phyloP scores from a whole-genome alignment of 768 basidiomycete species.

The Trametes punicea region DNA sequence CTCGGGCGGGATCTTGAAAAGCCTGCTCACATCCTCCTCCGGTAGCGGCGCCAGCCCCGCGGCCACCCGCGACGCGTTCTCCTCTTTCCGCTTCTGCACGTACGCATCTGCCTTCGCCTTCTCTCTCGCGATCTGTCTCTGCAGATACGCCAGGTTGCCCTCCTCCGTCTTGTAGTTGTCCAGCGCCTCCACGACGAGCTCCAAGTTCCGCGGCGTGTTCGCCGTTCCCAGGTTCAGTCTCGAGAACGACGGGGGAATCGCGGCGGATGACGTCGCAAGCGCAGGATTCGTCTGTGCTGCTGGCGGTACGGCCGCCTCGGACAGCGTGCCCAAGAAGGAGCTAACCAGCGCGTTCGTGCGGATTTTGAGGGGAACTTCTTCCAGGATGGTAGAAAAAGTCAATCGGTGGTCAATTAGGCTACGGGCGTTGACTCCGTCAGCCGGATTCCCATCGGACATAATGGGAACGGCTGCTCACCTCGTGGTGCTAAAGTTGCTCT shows the following conservation, averaged over 20 bases:
- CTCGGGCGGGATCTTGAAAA: conserved; percentile 87
- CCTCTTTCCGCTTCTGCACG: conserved; percentile 83
- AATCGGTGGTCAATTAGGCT: conserved; percentile 79
- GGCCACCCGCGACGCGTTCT: conserved; percentile 72
- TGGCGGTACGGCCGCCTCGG: conserved; percentile 42
- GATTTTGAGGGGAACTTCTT: conserved; percentile 82
- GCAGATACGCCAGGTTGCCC: conserved; percentile 85
- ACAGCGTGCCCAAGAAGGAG: conserved; percentile 70
- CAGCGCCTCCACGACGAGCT: conserved; percentile 81
- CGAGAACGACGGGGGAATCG: conserved; percentile 60
- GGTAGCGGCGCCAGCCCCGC: conserved; percentile 86
- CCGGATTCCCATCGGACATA: conserved; percentile 1
- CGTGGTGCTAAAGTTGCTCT: conserved; percentile 77
- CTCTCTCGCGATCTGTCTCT: conserved; percentile 86
- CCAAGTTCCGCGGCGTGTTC: conserved; percentile 71
- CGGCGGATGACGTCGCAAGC: conserved; percentile 37
- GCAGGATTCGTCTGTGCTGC: conserved; percentile 32
- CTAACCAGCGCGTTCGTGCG: conserved; percentile 77
- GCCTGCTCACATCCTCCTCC: conserved; percentile 76
- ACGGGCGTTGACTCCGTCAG: conserved; percentile 4
- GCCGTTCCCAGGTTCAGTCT: conserved; percentile 67
- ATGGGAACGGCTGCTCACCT: conserved; percentile 51
- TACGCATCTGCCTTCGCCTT: conserved; percentile 74
- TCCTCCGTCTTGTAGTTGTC: conserved; percentile 88
- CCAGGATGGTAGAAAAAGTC: conserved; percentile 82